Conservation (phyloP, 2,329 filamentous ascomycete species). For the Pestalotiopsis sp. region DNA sequence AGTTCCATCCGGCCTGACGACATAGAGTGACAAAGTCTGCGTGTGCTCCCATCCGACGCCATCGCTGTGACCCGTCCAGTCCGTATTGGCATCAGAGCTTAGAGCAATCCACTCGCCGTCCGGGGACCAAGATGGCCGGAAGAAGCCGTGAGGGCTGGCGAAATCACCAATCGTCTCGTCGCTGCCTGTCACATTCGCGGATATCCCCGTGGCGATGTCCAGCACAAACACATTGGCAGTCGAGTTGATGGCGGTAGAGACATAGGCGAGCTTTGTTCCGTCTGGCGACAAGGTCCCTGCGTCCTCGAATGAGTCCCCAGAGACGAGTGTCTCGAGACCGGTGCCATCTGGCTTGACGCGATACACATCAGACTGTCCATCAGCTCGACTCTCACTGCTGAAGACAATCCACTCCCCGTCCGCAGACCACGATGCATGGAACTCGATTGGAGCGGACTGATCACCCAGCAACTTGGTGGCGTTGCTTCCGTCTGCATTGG, state of each 20-base stretch:
- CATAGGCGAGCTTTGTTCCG: constrained; percentile 38
- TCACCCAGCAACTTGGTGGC: constrained; percentile 33
- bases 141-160: constrained; percentile 36
- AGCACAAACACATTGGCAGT: constrained; percentile 42
- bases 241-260: constrained; percentile 38
- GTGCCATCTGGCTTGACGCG: constrained; percentile 37
- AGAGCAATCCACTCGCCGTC: constrained; percentile 43
- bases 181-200: constrained; percentile 39
- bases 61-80: constrained; percentile 43
- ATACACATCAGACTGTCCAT: constrained; percentile 44
- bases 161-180: constrained; percentile 17
- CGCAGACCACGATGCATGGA: constrained; percentile 39
- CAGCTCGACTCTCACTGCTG: constrained; percentile 39
- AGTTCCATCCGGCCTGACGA: constrained; percentile 37
- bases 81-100: constrained; percentile 42
- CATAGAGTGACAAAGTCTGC: constrained; percentile 42
- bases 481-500: constrained; percentile 41
- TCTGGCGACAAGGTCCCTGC: constrained; percentile 38
- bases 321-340: constrained; percentile 34
- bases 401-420: constrained; percentile 43
- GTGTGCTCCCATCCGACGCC: constrained; percentile 43
- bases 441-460: constrained; percentile 35
- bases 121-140: constrained; percentile 42
- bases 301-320: constrained; percentile 39
- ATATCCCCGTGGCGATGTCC: constrained; percentile 34